Evolutionary conservation across 2,329 filamentous ascomycete species (phyloP), one percentile per base, ranked within the genome.

Genomic region (Penicillium brasilianum): DNA sequence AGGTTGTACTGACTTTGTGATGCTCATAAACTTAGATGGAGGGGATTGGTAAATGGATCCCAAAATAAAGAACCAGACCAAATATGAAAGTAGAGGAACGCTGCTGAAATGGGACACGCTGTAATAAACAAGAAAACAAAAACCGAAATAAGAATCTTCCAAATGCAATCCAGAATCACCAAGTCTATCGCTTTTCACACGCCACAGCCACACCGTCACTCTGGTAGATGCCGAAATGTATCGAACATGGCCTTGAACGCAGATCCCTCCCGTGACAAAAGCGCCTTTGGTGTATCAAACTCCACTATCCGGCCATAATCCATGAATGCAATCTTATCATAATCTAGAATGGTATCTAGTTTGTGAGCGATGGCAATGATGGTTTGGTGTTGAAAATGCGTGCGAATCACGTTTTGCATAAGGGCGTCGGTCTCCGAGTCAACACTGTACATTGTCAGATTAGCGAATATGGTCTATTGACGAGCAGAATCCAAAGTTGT

Each of bases 341-440:
- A 73, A 51, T 72, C 70, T 10, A 73, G 51, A 54, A 73, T 61
- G 2, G 65, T 71, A 54, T 82, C 78, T 37, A 85, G 69, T 16
- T 81, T 80, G 72, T 85, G 83, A 10, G 81, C 82, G 10, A 85
- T 80, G 1, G 80, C 77, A 57, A 86, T 78, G 57, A 90, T 81
- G 0, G 88, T 90, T 51, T 83, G 82, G 1, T 75, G 72, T 0
- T 70, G 66, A 66, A 88, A 86, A 9, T 78, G 73, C 13, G 75
- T 70, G 7, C 83, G 78, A 53, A 87, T 78, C 16, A 85, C 77
- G 16, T 74, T 73, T 66, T 87, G 84, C 71, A 87, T 84, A 13
- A 78, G 72, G 14, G 76, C 73, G 62, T 87, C 85, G 1, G 85
- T 86, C 36, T 79, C 77, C 4, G 76, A 73, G 66, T 88, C 85